Evolutionary conservation across 208 protist species (phyloP).

Genomic region (Angomonas ambiguus): DNA sequence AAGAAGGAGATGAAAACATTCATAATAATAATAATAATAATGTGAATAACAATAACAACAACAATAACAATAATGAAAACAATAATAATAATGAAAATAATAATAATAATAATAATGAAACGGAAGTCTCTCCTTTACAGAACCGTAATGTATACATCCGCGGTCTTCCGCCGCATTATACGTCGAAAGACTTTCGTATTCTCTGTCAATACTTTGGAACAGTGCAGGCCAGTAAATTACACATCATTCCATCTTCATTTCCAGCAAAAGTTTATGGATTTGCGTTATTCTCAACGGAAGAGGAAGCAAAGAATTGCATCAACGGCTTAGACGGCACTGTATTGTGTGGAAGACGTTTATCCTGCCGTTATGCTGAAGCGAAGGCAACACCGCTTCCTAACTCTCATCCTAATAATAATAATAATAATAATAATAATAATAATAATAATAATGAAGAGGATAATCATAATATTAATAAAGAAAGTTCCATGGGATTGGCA

Average conservation of each 20-base stretch:
- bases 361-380: constrained; percentile 16
- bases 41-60: background rate
- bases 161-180: constrained; percentile 44
- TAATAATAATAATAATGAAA: background rate
- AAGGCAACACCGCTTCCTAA: background rate
- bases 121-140: background rate
- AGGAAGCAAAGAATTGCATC: constrained; percentile 43
- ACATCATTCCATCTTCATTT: constrained; percentile 26
- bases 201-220: constrained; percentile 57
- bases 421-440: background rate
- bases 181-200: constrained; percentile 46
- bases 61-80: background rate
- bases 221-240: constrained; percentile 64
- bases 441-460: background rate
- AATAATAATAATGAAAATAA: background rate
- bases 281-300: constrained; percentile 57
- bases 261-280: constrained; percentile 65
- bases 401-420: background rate
- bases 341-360: constrained; percentile 30
- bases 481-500: too few relatives aligned
- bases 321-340: constrained; percentile 27
- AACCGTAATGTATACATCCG: constrained; percentile 73
- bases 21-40: background rate
- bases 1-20: too few relatives aligned
- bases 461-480: too few relatives aligned